Evolutionary conservation across 345 rosid species (phyloP), one percentile per base, ranked within the genome.

Genomic region (Eucalyptus marginata): DNA sequence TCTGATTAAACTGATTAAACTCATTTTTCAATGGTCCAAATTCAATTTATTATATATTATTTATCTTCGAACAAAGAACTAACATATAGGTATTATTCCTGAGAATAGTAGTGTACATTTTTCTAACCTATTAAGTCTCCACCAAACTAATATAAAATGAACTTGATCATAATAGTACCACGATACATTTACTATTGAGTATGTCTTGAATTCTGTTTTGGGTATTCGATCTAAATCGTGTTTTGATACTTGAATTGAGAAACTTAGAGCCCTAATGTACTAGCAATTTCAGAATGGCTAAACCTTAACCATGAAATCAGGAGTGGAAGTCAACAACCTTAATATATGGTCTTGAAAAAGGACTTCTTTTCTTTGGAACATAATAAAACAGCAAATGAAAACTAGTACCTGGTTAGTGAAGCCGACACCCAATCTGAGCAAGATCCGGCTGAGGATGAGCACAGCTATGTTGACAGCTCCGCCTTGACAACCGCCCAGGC

Each of bases 381-480:
- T 33, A 33, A 17, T 68, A 17, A 31, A 51, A 50, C 7, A 13
- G n/a, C 87, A 87, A 33, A 43, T 24, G n/a, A 24, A 52, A 52
- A 24, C 29, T 24, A 24, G 1, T 86, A 95, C 97, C 94, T 96
- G 97, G 89, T 94, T 95, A 64, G 98, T 94, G 92, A 96, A 96
- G 76, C 99, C 97, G 86, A 96, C 95, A 33, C 98, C 98, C 83
- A 95, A 92, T 64, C 97, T 97, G 7, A 97, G 96, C 91, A 95
- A 91, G 86, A 97, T 88, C 36, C 97, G 95, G 54, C 98, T 97
- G 8, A 95, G 79, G 87, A 97, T 92, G 90, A 97, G 97, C 98
- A 96, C 94, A 87, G 92, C 89, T 5, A 94, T 49, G 62, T 93
- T 97, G 50, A 44, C 93, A 51, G 97, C 98, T 7, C 93, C 94